Evolutionary conservation across 148 eudicot genomes (phyloP).

Genomic region (Arctostaphylos glauca): DNA sequence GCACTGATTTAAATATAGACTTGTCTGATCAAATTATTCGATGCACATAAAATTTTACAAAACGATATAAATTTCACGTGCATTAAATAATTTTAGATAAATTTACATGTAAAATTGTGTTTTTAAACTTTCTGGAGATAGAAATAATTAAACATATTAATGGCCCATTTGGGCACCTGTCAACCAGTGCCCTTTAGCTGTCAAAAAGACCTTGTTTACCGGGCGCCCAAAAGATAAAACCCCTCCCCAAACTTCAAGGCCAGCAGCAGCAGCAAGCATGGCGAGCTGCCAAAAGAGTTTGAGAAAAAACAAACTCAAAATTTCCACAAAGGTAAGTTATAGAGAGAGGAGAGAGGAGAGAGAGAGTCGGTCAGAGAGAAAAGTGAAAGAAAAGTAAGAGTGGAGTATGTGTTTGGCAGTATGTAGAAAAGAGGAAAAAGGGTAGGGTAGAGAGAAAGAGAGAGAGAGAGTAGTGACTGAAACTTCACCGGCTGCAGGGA

Average conservation of each 20-base stretch:
- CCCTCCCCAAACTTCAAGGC: conserved; percentile 16
- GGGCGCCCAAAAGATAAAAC: conserved; percentile 3
- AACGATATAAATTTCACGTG: no score
- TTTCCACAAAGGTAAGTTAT: not conserved
- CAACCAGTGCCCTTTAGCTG: not conserved
- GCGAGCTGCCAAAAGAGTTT: not conserved
- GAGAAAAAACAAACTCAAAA: not conserved
- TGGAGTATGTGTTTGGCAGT: conserved; percentile 15
- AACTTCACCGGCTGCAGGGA: conserved; percentile 21
- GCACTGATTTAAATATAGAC: no score
- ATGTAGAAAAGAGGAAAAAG: not conserved
- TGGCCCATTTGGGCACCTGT: no score
- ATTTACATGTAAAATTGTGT: no score
- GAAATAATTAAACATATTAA: no score
- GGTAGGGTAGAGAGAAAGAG: no score
- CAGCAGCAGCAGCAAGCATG: not conserved
- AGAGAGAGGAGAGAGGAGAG: no score
- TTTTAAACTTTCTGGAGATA: no score
- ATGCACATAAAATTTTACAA: no score
- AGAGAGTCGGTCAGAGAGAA: conserved; percentile 1
- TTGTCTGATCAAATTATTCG: no score
- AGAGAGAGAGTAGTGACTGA: conserved; percentile 3
- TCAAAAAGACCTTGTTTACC: conserved; percentile 9
- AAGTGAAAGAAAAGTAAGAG: conserved; percentile 11
- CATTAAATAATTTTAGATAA: no score